These are phyloP conservation scores for Phoma sp. DNA, from an alignment of 2,329 filamentous ascomycete species.

Conservation along the genomic window DNA sequence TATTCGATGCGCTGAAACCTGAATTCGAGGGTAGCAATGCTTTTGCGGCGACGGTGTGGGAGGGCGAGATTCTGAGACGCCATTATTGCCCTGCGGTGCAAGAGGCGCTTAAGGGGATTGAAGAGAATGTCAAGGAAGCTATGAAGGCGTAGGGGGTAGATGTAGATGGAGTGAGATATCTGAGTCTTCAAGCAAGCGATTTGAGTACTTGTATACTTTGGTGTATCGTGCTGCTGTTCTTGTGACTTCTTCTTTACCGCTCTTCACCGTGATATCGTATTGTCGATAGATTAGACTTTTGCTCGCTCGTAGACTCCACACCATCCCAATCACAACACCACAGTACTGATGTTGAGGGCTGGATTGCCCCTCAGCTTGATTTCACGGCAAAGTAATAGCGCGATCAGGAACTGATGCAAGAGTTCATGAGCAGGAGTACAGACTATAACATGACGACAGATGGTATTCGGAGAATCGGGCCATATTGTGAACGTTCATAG, in stretches of 20 bases:
- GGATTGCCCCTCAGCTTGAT: conserved; percentile 43
- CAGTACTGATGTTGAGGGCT: conserved; percentile 46
- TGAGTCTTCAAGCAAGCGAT: no score
- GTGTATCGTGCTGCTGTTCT: no score
- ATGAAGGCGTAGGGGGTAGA: conserved; percentile 21
- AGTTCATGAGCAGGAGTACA: conserved; percentile 18
- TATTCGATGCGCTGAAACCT: conserved; percentile 72
- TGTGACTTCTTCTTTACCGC: no score
- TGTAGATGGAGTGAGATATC: no score
- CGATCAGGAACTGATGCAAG: conserved; percentile 33
- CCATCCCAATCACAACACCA: no score
- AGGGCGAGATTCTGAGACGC: conserved; percentile 81
- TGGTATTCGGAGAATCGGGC: conserved; percentile 27
- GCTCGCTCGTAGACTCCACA: no score
- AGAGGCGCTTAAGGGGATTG: conserved; percentile 64
- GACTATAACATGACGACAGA: conserved; percentile 24
- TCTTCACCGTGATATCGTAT: no score
- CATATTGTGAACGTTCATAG: conserved; percentile 15
- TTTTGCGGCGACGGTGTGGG: conserved; percentile 90
- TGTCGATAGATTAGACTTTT: no score
- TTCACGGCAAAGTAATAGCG: conserved; percentile 22
- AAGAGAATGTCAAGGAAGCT: conserved; percentile 42
- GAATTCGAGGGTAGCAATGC: conserved; percentile 88
- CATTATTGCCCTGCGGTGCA: conserved; percentile 89
- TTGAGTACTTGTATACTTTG: no score